phyloP scores from a whole-genome alignment of 768 basidiomycete genomes.

The Suillus subluteus region DNA sequence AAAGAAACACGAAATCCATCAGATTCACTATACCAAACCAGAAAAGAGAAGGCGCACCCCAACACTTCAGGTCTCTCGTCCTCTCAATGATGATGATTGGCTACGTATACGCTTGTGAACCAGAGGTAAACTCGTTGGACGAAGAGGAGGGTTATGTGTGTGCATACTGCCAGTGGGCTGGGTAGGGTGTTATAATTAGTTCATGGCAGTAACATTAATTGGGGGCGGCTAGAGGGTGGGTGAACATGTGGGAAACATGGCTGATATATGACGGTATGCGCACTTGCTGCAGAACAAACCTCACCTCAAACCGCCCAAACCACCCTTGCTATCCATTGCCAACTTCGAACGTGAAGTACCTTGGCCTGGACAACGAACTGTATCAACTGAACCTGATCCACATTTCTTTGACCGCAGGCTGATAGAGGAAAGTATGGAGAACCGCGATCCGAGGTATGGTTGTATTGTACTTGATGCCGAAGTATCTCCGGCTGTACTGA shows the following conservation, averaged over 20 bases:
- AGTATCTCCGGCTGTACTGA: not conserved
- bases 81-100: slow-evolving; percentile 83
- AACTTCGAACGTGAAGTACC: no score
- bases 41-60: slow-evolving; percentile 37
- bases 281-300: not conserved
- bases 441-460: not conserved
- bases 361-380: no score
- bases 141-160: slow-evolving; percentile 62
- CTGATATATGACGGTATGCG: not conserved
- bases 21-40: not conserved
- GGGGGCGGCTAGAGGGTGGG: not conserved
- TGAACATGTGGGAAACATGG: not conserved
- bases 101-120: slow-evolving; percentile 93
- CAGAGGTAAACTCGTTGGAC: slow-evolving; percentile 87
- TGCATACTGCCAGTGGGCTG: slow-evolving; percentile 30
- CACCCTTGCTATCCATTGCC: no score
- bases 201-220: no score
- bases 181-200: not conserved
- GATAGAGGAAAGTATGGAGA: not conserved
- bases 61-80: slow-evolving; percentile 46
- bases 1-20: not conserved
- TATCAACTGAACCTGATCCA: no score
- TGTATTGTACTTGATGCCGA: not conserved
- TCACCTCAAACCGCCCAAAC: no score
- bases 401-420: no score